Percentiles rank a stretch among this genome's conserved stretches.
These are phyloP conservation scores for Boletus eberwhitei DNA, from an alignment of 768 basidiomycete species.

Conservation along the genomic window DNA sequence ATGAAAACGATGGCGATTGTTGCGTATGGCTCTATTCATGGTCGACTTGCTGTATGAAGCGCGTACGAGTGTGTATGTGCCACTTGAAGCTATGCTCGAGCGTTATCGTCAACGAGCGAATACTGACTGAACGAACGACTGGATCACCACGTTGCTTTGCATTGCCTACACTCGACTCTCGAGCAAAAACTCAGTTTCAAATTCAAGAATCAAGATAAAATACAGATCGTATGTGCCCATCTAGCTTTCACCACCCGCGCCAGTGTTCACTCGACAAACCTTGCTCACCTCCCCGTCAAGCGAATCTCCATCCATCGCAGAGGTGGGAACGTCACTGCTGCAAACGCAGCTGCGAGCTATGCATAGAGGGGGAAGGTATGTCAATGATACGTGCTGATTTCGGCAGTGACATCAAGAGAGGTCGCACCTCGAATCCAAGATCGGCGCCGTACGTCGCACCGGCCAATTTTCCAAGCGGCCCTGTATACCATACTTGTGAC, in stretches of 20 bases:
- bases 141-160: background rate
- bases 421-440: constrained; percentile 50
- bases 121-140: background rate
- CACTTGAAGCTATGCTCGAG: background rate
- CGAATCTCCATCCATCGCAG: constrained; percentile 49
- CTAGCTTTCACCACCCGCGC: background rate
- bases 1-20: background rate
- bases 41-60: background rate
- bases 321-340: constrained; percentile 46
- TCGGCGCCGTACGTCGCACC: constrained; percentile 46
- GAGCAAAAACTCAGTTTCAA: background rate
- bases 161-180: background rate
- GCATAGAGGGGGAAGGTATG: background rate
- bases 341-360: constrained; percentile 43
- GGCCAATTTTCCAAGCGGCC: constrained; percentile 43
- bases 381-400: background rate
- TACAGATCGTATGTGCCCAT: background rate
- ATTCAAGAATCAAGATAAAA: background rate
- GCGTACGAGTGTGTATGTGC: background rate
- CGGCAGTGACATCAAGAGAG: background rate
- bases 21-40: no score
- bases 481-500: constrained; percentile 52
- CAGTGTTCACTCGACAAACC: background rate
- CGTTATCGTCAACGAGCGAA: background rate
- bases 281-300: constrained; percentile 34